A percentile compares a stretch with the other conserved stretches of the same genome.
Conservation (phyloP, 2,329 filamentous ascomycete genomes). For the Apiospora arundinis region DNA sequence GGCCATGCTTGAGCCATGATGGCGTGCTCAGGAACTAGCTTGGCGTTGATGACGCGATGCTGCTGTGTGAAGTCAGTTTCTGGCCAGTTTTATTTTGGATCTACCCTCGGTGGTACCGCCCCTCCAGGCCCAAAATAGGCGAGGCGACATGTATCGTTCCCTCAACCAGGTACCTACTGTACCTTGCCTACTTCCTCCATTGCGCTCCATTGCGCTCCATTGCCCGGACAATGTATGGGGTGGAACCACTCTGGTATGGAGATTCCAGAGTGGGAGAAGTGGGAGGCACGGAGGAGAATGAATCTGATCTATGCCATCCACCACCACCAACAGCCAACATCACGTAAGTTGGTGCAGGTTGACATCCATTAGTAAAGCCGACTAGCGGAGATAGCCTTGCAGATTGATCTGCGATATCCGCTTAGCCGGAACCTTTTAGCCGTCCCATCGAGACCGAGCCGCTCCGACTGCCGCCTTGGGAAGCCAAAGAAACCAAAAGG, state of each 20-base stretch:
- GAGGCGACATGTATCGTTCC: neutral
- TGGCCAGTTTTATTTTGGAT: constrained; percentile 13
- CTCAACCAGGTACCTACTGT: neutral
- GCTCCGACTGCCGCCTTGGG: constrained; percentile 10
- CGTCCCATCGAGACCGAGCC: neutral
- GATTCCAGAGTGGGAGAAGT: neutral
- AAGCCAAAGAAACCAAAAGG: neutral
- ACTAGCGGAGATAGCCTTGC: constrained; percentile 17
- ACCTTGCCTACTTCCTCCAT: too few relatives aligned
- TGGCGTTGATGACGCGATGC: constrained; percentile 22
- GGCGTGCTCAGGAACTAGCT: constrained; percentile 40
- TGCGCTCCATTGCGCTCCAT: neutral
- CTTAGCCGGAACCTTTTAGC: constrained; percentile 14
- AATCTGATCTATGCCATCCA: constrained; percentile 14
- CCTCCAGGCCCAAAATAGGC: neutral
- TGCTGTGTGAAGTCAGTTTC: constrained; percentile 1
- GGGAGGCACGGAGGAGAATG: neutral
- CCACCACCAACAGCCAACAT: constrained; percentile 4
- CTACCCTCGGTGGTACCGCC: neutral
- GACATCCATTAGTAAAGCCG: constrained; percentile 7
- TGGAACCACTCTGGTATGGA: neutral
- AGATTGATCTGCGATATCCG: constrained; percentile 19
- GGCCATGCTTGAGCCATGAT: constrained; percentile 38
- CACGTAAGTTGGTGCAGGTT: neutral
- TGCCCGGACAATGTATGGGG: neutral